These are phyloP conservation scores for Jaenimonas drosophilae DNA, from an alignment of 208 protist genomes.

Conservation along the genomic window DNA sequence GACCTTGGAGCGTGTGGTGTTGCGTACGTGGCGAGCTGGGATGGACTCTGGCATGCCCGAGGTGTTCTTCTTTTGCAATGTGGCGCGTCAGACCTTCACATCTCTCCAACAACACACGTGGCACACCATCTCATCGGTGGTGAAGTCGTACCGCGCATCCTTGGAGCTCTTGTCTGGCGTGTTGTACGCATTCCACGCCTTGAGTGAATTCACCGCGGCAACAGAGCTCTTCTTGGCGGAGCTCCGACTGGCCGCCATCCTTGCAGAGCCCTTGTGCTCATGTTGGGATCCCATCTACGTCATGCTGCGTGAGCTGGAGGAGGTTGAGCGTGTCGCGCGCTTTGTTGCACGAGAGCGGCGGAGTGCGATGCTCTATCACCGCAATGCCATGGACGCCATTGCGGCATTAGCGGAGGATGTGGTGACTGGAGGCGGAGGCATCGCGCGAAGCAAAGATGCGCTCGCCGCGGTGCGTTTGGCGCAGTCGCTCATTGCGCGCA, in stretches of 20 bases:
- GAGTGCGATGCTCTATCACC: no score
- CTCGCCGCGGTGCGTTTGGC: no score
- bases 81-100: slow-evolving; percentile 28
- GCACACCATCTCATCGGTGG: slow-evolving; percentile 26
- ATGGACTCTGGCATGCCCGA: slow-evolving; percentile 36
- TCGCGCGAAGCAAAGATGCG: no score
- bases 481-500: no score
- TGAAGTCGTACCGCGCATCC: slow-evolving; percentile 19
- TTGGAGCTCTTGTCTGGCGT: slow-evolving; percentile 37
- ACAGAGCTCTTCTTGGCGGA: slow-evolving; percentile 49
- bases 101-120: slow-evolving; percentile 54
- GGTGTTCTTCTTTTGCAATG: slow-evolving; percentile 69
- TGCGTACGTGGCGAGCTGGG: slow-evolving; percentile 38
- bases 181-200: slow-evolving; percentile 30
- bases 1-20: slow-evolving; percentile 38
- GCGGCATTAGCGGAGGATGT: no score
- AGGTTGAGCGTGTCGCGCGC: slow-evolving; percentile 33
- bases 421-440: no score
- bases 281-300: slow-evolving; percentile 30
- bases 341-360: no score
- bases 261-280: slow-evolving; percentile 22
- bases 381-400: no score
- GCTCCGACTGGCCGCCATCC: slow-evolving; percentile 56
- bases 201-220: slow-evolving; percentile 49
- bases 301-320: slow-evolving; percentile 48